phyloP scores from a whole-genome alignment of 768 basidiomycete species.

The Sistotremastrum suecicum region DNA sequence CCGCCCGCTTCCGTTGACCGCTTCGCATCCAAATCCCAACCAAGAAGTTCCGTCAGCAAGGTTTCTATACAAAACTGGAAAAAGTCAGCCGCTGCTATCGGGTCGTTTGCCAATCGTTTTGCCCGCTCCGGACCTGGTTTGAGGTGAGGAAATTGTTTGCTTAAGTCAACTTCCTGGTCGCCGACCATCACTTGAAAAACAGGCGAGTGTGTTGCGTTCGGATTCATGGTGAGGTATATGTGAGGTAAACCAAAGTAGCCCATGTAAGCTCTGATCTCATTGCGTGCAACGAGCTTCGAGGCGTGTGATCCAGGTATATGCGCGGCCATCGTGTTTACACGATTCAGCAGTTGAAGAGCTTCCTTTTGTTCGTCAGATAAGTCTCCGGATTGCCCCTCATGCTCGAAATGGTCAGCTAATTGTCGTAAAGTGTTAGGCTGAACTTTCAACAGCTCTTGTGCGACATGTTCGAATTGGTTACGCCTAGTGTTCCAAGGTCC shows the following conservation, averaged over 20 bases:
- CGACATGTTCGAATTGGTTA: conserved; percentile 7
- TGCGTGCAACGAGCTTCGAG: conserved; percentile 12
- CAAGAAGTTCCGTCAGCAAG: too few relatives aligned
- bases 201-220: conserved; percentile 19
- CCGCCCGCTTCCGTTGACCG: too few relatives aligned
- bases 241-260: conserved; percentile 17
- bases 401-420: conserved; percentile 5
- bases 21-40: too few relatives aligned
- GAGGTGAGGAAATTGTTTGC: conserved; percentile 11
- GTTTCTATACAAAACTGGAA: too few relatives aligned
- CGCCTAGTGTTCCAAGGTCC: too few relatives aligned
- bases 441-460: conserved; percentile 5
- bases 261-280: conserved; percentile 16
- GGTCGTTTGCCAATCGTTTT: conserved; percentile 15
- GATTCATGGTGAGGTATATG: conserved; percentile 17
- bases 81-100: conserved; percentile 22
- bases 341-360: conserved; percentile 11
- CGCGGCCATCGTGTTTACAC: conserved; percentile 19
- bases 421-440: background rate
- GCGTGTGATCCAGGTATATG: conserved; percentile 18
- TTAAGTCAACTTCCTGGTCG: too few relatives aligned
- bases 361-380: conserved; percentile 8
- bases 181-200: conserved; percentile 19
- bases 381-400: conserved; percentile 2
- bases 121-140: conserved; percentile 9